Conservation (phyloP, 1,284 basidiomycete species). For the Rhizopogon parksii region DNA sequence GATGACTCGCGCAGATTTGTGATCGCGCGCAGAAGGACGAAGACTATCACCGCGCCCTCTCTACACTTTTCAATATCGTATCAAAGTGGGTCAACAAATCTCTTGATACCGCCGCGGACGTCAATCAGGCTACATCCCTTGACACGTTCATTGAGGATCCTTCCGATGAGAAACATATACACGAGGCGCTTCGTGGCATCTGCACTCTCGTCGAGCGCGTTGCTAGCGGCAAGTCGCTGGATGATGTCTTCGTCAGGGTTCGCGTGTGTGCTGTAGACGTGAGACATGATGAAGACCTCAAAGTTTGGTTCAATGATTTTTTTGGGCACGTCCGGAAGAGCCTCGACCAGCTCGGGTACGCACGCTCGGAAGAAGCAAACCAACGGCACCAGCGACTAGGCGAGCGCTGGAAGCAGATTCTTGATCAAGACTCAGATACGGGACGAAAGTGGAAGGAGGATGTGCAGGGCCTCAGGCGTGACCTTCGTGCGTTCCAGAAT, state of each 20-base stretch:
- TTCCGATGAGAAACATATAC: constrained; percentile 49
- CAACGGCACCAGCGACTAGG: constrained; percentile 37
- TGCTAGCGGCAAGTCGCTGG: constrained; percentile 39
- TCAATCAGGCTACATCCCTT: constrained; percentile 35
- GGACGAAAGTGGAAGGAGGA: constrained; percentile 46
- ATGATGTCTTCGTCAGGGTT: constrained; percentile 34
- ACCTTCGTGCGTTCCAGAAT: constrained; percentile 37
- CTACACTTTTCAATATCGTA: constrained; percentile 47
- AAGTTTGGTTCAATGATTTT: constrained; percentile 43
- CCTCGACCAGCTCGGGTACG: constrained; percentile 45
- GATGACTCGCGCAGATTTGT: constrained; percentile 38
- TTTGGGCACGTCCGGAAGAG: constrained; percentile 38
- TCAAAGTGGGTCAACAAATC: constrained; percentile 51
- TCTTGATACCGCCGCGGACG: constrained; percentile 41
- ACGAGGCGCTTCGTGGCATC: constrained; percentile 40
- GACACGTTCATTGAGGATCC: constrained; percentile 51
- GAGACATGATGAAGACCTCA: constrained; percentile 40
- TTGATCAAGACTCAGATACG: constrained; percentile 36
- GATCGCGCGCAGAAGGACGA: constrained; percentile 55
- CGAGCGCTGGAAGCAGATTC: constrained; percentile 41
- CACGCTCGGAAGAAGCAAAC: constrained; percentile 41
- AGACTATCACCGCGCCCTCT: constrained; percentile 47
- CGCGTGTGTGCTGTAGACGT: constrained; percentile 38
- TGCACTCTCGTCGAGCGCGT: constrained; percentile 44
- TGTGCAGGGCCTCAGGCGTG: constrained; percentile 36